phyloP scores from a whole-genome alignment of 805 yeast species.

The Wickerhamomyces chaumierensis region DNA sequence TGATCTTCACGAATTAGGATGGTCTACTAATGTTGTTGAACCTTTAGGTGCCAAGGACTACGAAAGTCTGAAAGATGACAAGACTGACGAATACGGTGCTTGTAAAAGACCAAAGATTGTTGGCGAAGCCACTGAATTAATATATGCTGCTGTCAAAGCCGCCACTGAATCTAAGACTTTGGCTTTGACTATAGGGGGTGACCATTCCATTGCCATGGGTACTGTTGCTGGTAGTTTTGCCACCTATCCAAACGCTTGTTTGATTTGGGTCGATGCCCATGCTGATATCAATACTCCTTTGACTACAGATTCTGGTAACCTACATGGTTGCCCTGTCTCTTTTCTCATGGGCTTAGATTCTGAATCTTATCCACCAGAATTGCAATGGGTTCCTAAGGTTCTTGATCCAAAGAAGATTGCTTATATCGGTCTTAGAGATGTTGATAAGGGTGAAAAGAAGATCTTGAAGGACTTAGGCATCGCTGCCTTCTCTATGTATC shows the following conservation, averaged over 20 bases:
- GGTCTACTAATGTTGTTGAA: conserved; percentile 44
- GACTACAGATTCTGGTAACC: conserved; percentile 76
- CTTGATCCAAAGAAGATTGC: conserved; percentile 66
- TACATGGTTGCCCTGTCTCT: conserved; percentile 95
- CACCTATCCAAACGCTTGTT: conserved; percentile 75
- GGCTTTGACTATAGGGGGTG: conserved; percentile 90
- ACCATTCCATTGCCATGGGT: conserved; percentile 92
- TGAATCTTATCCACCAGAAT: conserved; percentile 58
- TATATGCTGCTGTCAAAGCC: conserved; percentile 47
- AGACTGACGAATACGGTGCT: conserved; percentile 41
- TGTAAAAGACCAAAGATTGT: conserved; percentile 72
- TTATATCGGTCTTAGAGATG: conserved; percentile 90
- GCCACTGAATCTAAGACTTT: conserved; percentile 40
- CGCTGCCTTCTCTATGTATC: conserved; percentile 89
- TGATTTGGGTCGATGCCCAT: conserved; percentile 96
- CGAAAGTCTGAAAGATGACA: conserved; percentile 27
- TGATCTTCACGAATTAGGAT: conserved; percentile 59
- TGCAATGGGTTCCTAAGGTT: conserved; percentile 68
- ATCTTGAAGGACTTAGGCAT: conserved; percentile 62
- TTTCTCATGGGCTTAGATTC: conserved; percentile 76
- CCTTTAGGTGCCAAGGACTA: conserved; percentile 43
- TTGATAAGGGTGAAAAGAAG: conserved; percentile 75
- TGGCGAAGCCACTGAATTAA: conserved; percentile 52
- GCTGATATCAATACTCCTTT: conserved; percentile 90
- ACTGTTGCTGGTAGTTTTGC: conserved; percentile 78